phyloP scores from a whole-genome alignment of 2,329 filamentous ascomycete genomes.

The Xylogone sp. region DNA sequence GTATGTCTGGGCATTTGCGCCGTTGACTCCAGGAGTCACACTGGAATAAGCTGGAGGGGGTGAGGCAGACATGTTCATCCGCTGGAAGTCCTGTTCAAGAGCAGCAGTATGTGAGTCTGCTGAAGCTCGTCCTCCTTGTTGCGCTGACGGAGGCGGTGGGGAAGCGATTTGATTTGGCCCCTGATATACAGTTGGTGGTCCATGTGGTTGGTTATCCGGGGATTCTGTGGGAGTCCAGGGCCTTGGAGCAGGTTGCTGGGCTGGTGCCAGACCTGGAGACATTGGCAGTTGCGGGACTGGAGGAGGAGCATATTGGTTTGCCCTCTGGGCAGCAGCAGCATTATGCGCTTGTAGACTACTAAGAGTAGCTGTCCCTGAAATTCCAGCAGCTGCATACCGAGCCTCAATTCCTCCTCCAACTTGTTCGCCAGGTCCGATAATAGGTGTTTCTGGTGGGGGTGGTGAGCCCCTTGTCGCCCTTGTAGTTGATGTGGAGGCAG shows the following conservation, averaged over 20 bases:
- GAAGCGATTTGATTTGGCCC: constrained; percentile 65
- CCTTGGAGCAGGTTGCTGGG: constrained; percentile 42
- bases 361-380: constrained; percentile 79
- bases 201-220: constrained; percentile 81
- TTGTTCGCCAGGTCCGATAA: constrained; percentile 67
- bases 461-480: constrained; percentile 89
- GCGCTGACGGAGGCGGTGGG: constrained; percentile 38
- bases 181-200: constrained; percentile 88
- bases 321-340: constrained; percentile 75
- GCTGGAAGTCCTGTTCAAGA: constrained; percentile 82
- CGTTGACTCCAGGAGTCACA: constrained; percentile 48
- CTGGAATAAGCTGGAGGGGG: constrained; percentile 96
- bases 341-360: constrained; percentile 70
- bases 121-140: constrained; percentile 23
- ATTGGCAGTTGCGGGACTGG: constrained; percentile 34
- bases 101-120: constrained; percentile 54
- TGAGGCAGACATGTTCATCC: constrained; percentile 74
- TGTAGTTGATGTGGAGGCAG: constrained; percentile 89
- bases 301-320: constrained; percentile 68
- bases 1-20: constrained; percentile 52
- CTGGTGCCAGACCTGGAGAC: constrained; percentile 22
- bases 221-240: constrained; percentile 96
- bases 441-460: constrained; percentile 88
- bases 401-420: constrained; percentile 83
- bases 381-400: constrained; percentile 85